Percentiles rank a stretch among this genome's conserved stretches.
These are phyloP conservation scores for Claviceps sp. DNA, from an alignment of 2,329 filamentous ascomycete species.

Conservation along the genomic window DNA sequence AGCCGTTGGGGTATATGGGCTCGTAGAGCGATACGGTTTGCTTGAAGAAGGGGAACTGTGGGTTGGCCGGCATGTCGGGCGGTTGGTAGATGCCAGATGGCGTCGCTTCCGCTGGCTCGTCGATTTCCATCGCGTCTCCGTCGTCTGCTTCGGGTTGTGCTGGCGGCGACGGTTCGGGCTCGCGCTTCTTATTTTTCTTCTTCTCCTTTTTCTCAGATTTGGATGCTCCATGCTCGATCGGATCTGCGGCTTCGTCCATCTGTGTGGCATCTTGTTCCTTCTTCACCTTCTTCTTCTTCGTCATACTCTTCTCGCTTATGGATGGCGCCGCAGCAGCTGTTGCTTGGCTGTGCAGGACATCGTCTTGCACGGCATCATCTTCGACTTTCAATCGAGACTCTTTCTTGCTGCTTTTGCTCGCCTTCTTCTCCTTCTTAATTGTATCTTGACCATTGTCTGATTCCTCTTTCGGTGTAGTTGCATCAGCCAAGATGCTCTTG, in stretches of 20 bases:
- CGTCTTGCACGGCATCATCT: background rate
- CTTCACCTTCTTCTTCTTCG: slow-evolving; percentile 16
- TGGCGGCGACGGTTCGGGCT: background rate
- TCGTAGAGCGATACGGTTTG: slow-evolving; percentile 74
- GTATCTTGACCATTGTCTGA: slow-evolving; percentile 18
- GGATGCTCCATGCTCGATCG: slow-evolving; percentile 7
- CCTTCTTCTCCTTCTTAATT: slow-evolving; percentile 22
- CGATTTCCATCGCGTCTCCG: slow-evolving; percentile 26
- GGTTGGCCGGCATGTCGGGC: slow-evolving; percentile 24
- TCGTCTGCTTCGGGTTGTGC: background rate
- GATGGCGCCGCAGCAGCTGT: slow-evolving; percentile 1
- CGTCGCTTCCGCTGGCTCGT: slow-evolving; percentile 16
- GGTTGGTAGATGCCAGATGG: slow-evolving; percentile 23
- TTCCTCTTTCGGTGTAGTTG: slow-evolving; percentile 8
- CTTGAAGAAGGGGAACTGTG: slow-evolving; percentile 58
- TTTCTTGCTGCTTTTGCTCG: slow-evolving; percentile 18
- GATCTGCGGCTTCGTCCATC: slow-evolving; percentile 1
- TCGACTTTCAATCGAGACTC: slow-evolving; percentile 11
- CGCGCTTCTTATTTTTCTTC: slow-evolving; percentile 12
- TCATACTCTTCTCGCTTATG: slow-evolving; percentile 6
- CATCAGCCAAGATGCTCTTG: slow-evolving; percentile 28
- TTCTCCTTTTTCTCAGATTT: slow-evolving; percentile 21
- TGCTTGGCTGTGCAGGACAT: background rate
- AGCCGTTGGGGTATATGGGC: slow-evolving; percentile 57
- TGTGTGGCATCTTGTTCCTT: slow-evolving; percentile 12